These are phyloP conservation scores for Trichoderma sp. DNA, from an alignment of 2,329 filamentous ascomycete species.

Conservation along the genomic window DNA sequence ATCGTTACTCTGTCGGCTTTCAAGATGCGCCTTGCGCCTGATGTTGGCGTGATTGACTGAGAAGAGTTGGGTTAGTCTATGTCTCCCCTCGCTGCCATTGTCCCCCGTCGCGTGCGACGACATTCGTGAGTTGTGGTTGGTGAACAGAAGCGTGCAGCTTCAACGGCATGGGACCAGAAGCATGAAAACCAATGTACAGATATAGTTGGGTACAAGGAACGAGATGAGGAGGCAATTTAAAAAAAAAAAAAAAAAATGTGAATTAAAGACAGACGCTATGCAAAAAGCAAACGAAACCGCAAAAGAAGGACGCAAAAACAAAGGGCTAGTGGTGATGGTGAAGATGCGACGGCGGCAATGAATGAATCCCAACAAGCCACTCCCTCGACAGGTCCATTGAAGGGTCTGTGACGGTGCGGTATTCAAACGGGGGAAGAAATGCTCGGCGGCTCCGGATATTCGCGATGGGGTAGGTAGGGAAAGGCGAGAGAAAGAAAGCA, in stretches of 20 bases:
- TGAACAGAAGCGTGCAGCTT: conserved; percentile 20
- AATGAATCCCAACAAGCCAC: conserved; percentile 4
- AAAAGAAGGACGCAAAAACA: not conserved
- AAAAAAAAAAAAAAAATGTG: not conserved
- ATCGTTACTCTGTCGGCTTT: conserved; percentile 44
- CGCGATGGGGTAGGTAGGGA: not conserved
- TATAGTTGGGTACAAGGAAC: not conserved
- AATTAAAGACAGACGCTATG: not conserved
- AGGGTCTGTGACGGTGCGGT: not conserved
- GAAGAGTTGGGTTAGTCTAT: conserved; percentile 23
- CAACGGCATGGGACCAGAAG: conserved; percentile 8
- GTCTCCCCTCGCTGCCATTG: conserved; percentile 1
- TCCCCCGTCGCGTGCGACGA: conserved; percentile 16
- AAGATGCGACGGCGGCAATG: not conserved
- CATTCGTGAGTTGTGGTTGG: conserved; percentile 19
- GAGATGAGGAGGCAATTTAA: not conserved
- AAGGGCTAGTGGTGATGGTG: conserved; percentile 3
- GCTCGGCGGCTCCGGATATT: conserved; percentile 14
- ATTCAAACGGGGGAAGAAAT: not conserved
- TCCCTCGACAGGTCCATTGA: conserved; percentile 10
- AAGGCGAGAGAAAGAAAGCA: not conserved
- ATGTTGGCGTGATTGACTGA: conserved; percentile 50
- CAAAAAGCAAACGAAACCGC: not conserved
- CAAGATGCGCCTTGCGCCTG: conserved; percentile 47
- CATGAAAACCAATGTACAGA: conserved; percentile 6